These are phyloP conservation scores for Linnemannia elongata DNA, from an alignment of 192 early-diverging fungal genomes.

Conservation along the genomic window DNA sequence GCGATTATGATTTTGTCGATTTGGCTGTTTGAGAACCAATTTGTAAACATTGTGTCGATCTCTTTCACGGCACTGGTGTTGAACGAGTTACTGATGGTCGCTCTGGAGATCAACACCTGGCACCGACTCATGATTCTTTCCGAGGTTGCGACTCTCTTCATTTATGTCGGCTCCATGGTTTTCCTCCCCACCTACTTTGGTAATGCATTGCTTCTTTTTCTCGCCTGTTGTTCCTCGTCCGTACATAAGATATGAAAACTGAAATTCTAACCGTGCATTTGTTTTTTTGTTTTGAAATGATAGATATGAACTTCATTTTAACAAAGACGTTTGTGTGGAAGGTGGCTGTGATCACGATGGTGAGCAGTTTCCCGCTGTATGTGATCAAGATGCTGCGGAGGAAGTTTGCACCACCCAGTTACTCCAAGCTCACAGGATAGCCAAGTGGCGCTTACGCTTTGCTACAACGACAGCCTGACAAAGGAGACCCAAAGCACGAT, in stretches of 20 bases:
- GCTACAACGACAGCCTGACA: too few species aligned
- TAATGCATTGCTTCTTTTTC: slow-evolving; percentile 44
- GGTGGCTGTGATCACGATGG: slow-evolving; percentile 87
- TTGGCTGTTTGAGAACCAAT: slow-evolving; percentile 95
- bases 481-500: too few species aligned
- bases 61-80: slow-evolving; percentile 94
- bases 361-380: slow-evolving; percentile 89
- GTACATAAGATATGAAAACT: background rate
- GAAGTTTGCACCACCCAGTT: slow-evolving; percentile 88
- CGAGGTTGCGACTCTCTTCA: slow-evolving; percentile 81
- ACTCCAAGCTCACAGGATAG: slow-evolving; percentile 81
- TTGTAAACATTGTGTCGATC: slow-evolving; percentile 94
- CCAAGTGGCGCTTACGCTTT: too few species aligned
- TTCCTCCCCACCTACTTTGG: slow-evolving; percentile 93
- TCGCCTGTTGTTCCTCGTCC: slow-evolving; percentile 9
- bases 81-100: slow-evolving; percentile 97
- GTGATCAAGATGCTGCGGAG: slow-evolving; percentile 85
- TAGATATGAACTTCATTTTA: slow-evolving; percentile 89
- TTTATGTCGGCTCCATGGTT: slow-evolving; percentile 93
- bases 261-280: background rate
- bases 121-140: slow-evolving; percentile 91
- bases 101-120: slow-evolving; percentile 94
- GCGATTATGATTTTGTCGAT: slow-evolving; percentile 96
- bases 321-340: slow-evolving; percentile 92
- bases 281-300: slow-evolving; percentile 5